Conservation (phyloP, 2,329 filamentous ascomycete genomes). For the Gyromitra esculenta region DNA sequence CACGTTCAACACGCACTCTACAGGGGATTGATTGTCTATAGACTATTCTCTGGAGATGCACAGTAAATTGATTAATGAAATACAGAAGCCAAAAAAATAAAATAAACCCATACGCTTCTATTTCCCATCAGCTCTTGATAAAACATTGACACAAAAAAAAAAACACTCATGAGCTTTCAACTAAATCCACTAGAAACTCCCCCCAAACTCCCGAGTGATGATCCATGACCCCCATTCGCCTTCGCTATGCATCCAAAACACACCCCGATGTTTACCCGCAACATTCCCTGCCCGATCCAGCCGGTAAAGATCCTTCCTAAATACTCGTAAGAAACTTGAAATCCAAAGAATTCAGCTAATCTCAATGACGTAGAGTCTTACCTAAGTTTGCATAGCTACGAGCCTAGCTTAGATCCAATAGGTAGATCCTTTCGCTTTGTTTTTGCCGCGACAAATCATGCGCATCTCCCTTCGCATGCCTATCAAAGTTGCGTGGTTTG, state of each 20-base stretch:
- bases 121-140: not conserved
- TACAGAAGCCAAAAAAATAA: not conserved
- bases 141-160: not conserved
- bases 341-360: too few relatives aligned
- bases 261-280: not conserved
- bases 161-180: not conserved
- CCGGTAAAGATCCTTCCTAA: not conserved
- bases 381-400: not conserved
- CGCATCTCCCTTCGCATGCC: slow-evolving; percentile 1
- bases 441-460: not conserved
- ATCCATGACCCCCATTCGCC: not conserved
- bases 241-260: not conserved
- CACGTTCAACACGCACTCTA: too few relatives aligned
- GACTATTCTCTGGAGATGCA: not conserved
- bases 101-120: not conserved
- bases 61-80: not conserved
- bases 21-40: not conserved
- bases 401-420: not conserved
- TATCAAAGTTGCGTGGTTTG: not conserved
- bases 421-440: not conserved
- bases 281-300: not conserved
- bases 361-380: too few relatives aligned
- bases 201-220: not conserved
- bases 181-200: not conserved
- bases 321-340: not conserved